These are phyloP conservation scores for Phialophora verrucosa DNA, from an alignment of 2,329 filamentous ascomycete genomes.

Conservation along the genomic window DNA sequence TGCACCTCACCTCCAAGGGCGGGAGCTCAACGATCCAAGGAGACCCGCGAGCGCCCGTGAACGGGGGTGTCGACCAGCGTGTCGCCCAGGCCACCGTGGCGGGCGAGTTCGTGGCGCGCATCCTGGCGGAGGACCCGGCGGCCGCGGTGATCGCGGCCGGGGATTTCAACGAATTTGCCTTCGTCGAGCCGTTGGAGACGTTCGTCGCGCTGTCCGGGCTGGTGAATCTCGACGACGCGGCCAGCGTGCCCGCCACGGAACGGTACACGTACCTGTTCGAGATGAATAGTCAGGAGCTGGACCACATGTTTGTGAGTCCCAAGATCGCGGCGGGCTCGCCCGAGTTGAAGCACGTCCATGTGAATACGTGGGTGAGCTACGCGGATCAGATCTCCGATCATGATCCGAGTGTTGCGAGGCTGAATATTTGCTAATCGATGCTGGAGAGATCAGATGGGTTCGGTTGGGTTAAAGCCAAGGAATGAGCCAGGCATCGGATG, in stretches of 20 bases:
- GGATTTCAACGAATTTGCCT: conserved; percentile 75
- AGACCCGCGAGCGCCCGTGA: conserved; percentile 69
- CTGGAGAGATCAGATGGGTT: not conserved
- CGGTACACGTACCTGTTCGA: conserved; percentile 75
- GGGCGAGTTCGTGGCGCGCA: conserved; percentile 63
- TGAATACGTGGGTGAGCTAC: conserved; percentile 70
- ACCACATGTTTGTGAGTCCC: conserved; percentile 71
- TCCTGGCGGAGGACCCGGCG: conserved; percentile 61
- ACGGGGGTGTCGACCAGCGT: conserved; percentile 66
- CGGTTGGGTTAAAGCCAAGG: not conserved
- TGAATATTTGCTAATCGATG: conserved; percentile 62
- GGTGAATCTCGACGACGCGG: conserved; percentile 66
- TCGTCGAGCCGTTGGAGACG: conserved; percentile 63
- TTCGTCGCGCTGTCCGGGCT: conserved; percentile 63
- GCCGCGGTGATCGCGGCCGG: conserved; percentile 67
- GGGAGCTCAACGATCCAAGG: conserved; percentile 69
- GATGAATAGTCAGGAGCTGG: conserved; percentile 71
- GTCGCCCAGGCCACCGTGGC: conserved; percentile 64
- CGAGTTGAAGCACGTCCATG: conserved; percentile 62
- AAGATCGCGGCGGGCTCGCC: conserved; percentile 55
- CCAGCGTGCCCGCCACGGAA: conserved; percentile 59
- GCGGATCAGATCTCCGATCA: conserved; percentile 68
- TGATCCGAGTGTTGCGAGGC: conserved; percentile 68
- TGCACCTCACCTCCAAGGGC: conserved; percentile 71
- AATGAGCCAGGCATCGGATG: too few relatives aligned